Evolutionary conservation across 352 stramenopile species (phyloP).

Genomic region (Globisporangium perplexum): DNA sequence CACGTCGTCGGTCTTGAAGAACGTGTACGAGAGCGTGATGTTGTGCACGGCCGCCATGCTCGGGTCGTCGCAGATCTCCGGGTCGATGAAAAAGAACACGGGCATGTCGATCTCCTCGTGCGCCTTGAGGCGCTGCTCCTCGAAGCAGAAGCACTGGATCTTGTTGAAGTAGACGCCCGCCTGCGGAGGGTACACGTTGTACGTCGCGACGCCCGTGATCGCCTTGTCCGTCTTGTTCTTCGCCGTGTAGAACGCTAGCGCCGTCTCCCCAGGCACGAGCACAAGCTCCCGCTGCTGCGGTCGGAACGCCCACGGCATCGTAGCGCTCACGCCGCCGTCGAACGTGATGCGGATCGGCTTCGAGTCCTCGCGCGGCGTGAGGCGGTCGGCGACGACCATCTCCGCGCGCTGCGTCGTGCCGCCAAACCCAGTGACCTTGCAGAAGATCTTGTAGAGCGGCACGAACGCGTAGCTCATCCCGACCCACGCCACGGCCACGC

Average conservation of each 20-base stretch:
- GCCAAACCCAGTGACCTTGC: slow-evolving; percentile 96
- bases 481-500: slow-evolving; percentile 91
- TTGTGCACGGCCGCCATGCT: slow-evolving; percentile 95
- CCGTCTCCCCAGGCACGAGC: slow-evolving; percentile 95
- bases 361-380: slow-evolving; percentile 89
- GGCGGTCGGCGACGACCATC: slow-evolving; percentile 69
- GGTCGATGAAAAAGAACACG: slow-evolving; percentile 99
- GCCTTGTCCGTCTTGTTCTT: slow-evolving; percentile 96
- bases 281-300: slow-evolving; percentile 93
- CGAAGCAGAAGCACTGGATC: slow-evolving; percentile 99
- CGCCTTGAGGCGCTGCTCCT: slow-evolving; percentile 96
- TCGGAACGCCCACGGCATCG: slow-evolving; percentile 96
- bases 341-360: slow-evolving; percentile 96
- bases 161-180: slow-evolving; percentile 99
- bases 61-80: slow-evolving; percentile 96
- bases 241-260: slow-evolving; percentile 98
- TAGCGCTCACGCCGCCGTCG: slow-evolving; percentile 91
- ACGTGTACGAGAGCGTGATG: slow-evolving; percentile 98
- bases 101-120: slow-evolving; percentile 99
- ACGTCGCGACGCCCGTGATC: slow-evolving; percentile 99
- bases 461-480: slow-evolving; percentile 96
- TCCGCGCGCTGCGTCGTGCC: slow-evolving; percentile 89
- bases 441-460: slow-evolving; percentile 99
- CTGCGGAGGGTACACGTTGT: slow-evolving; percentile 98
- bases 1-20: slow-evolving; percentile 96